Base-by-base conservation (phyloP, 192 early-diverging fungal genomes). In the Rhizoclosmatium globosum region DNA sequence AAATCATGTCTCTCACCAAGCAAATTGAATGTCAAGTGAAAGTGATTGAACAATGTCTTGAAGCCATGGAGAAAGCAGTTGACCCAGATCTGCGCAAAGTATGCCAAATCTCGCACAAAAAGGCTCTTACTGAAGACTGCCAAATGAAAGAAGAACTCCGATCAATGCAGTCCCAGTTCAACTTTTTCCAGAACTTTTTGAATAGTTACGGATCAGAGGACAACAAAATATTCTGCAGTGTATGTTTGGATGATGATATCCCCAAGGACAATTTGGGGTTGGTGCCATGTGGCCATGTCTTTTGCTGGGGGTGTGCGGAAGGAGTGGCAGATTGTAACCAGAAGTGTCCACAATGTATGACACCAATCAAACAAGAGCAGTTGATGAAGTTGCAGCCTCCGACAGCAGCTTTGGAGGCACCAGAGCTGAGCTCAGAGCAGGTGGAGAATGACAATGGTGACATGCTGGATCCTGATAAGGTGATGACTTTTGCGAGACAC, bases 131-230 rank as follows among this genome's bases (percentile, higher is more conserved):
- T 21, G 38, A 60, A n/a, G 56, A 67, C 11, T 53, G 48, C n/a
- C 47, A 79, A 15, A 67, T 56, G 17, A 47, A 46, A 41, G 59
- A 68, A 38, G 76, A 65, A 4, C 21, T 79, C 58, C 17, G 39
- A 31, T 39, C 21, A 15, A 71, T 47, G 21, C 77, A 71, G 64
- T 60, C 77, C 2, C 77, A 79, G 62, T 79, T 64, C 68, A 69
- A 79, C 48, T 79, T 48, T 47, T 79, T 79, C 46, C n/a, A 71
- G 23, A 79, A 79, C 53, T 79, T 79, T 59, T 17, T 73, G n/a
- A 65, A 69, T 19, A 64, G 41, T 3, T 79, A 79, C 48, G 11
- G 21, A 9, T 9, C 57, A 15, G 38, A 64, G 7, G 62, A 23
- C 13, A 46, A 79, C 47, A 65, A 71, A 23, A 59, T 53, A 23